phyloP scores from a whole-genome alignment of 2,329 filamentous ascomycete genomes.

The Cryphonectria radicalis region DNA sequence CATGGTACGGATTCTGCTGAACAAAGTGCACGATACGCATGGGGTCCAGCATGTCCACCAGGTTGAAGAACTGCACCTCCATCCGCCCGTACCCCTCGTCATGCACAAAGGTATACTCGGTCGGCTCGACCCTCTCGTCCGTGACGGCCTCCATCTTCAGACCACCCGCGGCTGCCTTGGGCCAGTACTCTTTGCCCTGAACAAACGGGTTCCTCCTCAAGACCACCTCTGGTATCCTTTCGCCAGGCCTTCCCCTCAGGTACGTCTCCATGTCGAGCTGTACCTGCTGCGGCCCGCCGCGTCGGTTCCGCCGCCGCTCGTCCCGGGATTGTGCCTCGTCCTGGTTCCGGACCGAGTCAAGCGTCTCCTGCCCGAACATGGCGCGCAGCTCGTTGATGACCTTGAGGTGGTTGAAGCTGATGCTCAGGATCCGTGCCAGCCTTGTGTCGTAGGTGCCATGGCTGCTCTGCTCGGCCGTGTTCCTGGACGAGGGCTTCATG shows the following conservation, averaged over 20 bases:
- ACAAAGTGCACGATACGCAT: conserved; percentile 80
- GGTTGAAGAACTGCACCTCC: conserved; percentile 76
- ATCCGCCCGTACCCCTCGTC: conserved; percentile 73
- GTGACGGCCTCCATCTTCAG: conserved; percentile 74
- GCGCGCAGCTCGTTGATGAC: conserved; percentile 87
- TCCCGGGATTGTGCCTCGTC: conserved; percentile 50
- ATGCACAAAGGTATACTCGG: conserved; percentile 80
- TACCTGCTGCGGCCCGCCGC: conserved; percentile 17
- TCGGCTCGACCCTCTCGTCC: conserved; percentile 54
- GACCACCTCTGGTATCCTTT: conserved; percentile 71
- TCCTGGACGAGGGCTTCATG: conserved; percentile 35
- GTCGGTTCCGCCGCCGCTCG: conserved; percentile 46
- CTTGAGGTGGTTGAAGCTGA: conserved; percentile 74
- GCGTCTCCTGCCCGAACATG: conserved; percentile 61
- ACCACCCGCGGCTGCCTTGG: conserved; percentile 75
- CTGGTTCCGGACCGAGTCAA: conserved; percentile 56
- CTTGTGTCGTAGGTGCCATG: conserved; percentile 32
- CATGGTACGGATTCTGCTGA: conserved; percentile 80
- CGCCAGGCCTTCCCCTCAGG: conserved; percentile 58
- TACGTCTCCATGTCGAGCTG: conserved; percentile 60
- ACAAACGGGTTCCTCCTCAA: conserved; percentile 82
- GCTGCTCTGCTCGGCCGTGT: conserved; percentile 23
- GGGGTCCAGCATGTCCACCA: conserved; percentile 83
- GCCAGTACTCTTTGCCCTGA: conserved; percentile 87
- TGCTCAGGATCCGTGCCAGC: conserved; percentile 45